A percentile compares a stretch with the other conserved stretches of the same genome.
These are phyloP conservation scores for Rhynchosporium graminicola DNA, from an alignment of 2,329 filamentous ascomycete genomes.

Conservation along the genomic window DNA sequence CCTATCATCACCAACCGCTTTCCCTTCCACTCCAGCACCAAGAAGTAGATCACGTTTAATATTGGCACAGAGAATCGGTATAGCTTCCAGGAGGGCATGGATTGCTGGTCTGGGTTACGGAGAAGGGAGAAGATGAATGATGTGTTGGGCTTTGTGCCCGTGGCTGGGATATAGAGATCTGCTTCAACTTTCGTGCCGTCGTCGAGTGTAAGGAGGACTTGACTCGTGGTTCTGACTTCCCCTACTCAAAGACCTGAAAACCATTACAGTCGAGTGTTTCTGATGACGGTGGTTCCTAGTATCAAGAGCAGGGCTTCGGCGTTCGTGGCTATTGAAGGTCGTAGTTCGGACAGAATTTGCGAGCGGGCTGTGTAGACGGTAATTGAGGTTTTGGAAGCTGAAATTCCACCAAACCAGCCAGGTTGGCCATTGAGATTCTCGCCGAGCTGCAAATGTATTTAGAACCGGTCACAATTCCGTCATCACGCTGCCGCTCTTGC, in stretches of 20 bases:
- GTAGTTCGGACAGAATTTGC: constrained; percentile 46
- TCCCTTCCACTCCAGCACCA: constrained; percentile 36
- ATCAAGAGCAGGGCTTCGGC: constrained; percentile 47
- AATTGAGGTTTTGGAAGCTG: constrained; percentile 45
- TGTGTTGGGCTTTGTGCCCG: constrained; percentile 47
- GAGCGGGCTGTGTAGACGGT: constrained; percentile 46
- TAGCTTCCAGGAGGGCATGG: constrained; percentile 45
- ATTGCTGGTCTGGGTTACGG: constrained; percentile 43
- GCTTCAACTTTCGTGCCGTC: constrained; percentile 45
- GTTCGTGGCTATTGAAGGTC: constrained; percentile 43
- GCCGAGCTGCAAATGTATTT: constrained; percentile 40
- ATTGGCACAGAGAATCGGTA: constrained; percentile 50
- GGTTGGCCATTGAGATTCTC: constrained; percentile 52
- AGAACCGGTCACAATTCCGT: too few relatives aligned
- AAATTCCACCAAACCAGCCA: constrained; percentile 42
- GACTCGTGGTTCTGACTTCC: constrained; percentile 33
- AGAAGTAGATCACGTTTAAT: constrained; percentile 51
- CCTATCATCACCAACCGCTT: constrained; percentile 36
- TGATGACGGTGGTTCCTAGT: constrained; percentile 51
- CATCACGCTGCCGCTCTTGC: too few relatives aligned
- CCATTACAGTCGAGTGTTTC: constrained; percentile 43
- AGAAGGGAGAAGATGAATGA: constrained; percentile 42
- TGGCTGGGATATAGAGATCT: constrained; percentile 52
- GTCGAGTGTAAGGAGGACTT: constrained; percentile 43
- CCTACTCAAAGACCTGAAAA: constrained; percentile 41